These are phyloP conservation scores for Annona squamosa DNA, from an alignment of 164 flowering plant genomes.

Conservation along the genomic window DNA sequence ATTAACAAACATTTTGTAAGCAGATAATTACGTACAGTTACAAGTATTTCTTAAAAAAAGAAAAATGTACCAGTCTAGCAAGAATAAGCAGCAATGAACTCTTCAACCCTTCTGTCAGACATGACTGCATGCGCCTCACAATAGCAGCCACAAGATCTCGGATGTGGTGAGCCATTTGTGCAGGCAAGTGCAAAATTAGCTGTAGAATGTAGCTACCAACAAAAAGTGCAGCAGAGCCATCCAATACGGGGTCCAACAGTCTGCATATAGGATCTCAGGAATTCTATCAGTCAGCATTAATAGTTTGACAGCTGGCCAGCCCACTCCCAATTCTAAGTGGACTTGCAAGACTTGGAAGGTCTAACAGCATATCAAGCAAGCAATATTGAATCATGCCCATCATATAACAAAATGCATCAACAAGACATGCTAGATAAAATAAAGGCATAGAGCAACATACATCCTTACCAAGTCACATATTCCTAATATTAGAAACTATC, in stretches of 20 bases:
- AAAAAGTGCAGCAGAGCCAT: constrained; percentile 92
- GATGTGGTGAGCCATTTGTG: constrained; percentile 73
- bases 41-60: too few species aligned
- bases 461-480: too few species aligned
- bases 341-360: too few species aligned
- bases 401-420: too few species aligned
- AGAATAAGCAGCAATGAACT: constrained; percentile 78
- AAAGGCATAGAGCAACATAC: too few species aligned
- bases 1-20: too few species aligned
- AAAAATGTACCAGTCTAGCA: constrained; percentile 74
- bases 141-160: constrained; percentile 74
- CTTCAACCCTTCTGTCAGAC: constrained; percentile 63
- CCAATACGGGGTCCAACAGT: constrained; percentile 81
- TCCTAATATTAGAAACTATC: too few species aligned
- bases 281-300: not conserved
- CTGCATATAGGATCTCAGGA: constrained; percentile 35
- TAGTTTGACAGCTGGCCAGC: not conserved
- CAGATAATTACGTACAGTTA: too few species aligned
- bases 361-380: too few species aligned
- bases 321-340: not conserved
- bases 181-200: constrained; percentile 80
- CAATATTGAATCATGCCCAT: too few species aligned
- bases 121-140: constrained; percentile 83
- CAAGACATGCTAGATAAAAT: too few species aligned
- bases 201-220: constrained; percentile 87